Evolutionary conservation across 73 alveolate species (phyloP), one percentile per base, ranked within the genome.

Genomic region (Blepharisma japonicum): DNA sequence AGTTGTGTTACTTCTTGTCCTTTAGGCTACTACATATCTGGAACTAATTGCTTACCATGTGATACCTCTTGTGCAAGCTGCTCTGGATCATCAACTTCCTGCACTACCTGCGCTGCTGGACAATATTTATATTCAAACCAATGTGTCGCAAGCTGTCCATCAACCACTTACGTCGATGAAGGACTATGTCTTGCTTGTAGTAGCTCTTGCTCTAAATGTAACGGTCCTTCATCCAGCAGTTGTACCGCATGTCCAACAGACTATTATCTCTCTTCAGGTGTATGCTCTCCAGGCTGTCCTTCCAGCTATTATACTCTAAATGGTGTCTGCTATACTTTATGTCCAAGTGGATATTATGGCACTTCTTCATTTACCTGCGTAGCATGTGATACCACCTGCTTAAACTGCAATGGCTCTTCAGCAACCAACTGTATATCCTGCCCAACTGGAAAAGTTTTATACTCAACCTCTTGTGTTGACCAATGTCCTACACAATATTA

Each of bases 31-130:
- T n/a, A 14, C 18, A 25, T 39, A 14, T 39, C 14, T 14, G 74
- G 74, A 20, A 18, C 74, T 18, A 25, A 20, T 20, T 61, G 74
- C 4, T 20, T 39, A 5, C 18, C 47, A 61, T 61, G 74, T 61
- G 18, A 14, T 61, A 20, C 49, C 23, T 61, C 47, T 20, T 61
- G 74, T 5, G 14, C 23, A 61, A 61, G 46, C 74, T 61, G 74
- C 47, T 61, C 14, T 61, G 46, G 46, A 11, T 1, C 46, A 0
- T 14, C 49, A 18, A 61, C 14, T 18, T 9, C 14, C 18, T 61
- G 74, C 46, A 61, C 47, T 61, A 20, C 49, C 39, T 61, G 74
- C 4, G 18, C 74, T 20, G 11, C 74, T 61, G 47, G 74, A 20
- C 46, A 14, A 18, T 61, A 1, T 61, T 39, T 61, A 2, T 61